Percentiles rank a stretch among this genome's conserved stretches.
Evolutionary conservation across 441 rosid genomes (phyloP).

Genomic region (Arabidopsis hybrid): DNA sequence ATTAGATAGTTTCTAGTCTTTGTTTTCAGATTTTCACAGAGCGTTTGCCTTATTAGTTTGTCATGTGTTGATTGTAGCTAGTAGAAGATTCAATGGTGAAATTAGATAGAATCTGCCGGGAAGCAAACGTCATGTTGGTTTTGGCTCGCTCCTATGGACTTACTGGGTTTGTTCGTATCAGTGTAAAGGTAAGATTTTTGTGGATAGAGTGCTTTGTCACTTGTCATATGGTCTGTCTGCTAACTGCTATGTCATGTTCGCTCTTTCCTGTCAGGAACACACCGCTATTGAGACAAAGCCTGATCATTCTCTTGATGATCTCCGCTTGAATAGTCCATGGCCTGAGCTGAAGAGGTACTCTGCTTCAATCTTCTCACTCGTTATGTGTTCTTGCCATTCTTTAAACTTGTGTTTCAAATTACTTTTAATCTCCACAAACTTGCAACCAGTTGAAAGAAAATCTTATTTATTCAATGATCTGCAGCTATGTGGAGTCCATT

Average conservation of each 20-base stretch:
- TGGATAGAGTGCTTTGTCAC: neutral
- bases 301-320: slow-evolving; percentile 94
- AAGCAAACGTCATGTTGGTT: slow-evolving; percentile 85
- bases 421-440: neutral
- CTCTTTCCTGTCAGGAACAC: slow-evolving; percentile 69
- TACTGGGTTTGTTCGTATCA: slow-evolving; percentile 83
- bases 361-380: neutral
- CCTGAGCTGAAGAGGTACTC: slow-evolving; percentile 80
- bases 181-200: slow-evolving; percentile 69
- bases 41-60: slow-evolving; percentile 14
- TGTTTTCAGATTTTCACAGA: slow-evolving; percentile 1
- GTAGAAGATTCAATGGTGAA: slow-evolving; percentile 82
- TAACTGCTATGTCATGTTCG: slow-evolving; percentile 15
- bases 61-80: slow-evolving; percentile 58
- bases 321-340: slow-evolving; percentile 96
- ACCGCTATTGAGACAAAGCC: slow-evolving; percentile 89
- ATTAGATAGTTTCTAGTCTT: neutral
- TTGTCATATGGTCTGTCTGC: slow-evolving; percentile 3
- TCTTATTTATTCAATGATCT: slow-evolving; percentile 24
- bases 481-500: slow-evolving; percentile 79
- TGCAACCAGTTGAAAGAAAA: neutral
- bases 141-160: slow-evolving; percentile 96
- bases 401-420: slow-evolving; percentile 4
- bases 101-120: slow-evolving; percentile 85
- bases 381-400: slow-evolving; percentile 2